Base-by-base conservation (phyloP, 306 rosid species). In the Ziziphus jujuba region DNA sequence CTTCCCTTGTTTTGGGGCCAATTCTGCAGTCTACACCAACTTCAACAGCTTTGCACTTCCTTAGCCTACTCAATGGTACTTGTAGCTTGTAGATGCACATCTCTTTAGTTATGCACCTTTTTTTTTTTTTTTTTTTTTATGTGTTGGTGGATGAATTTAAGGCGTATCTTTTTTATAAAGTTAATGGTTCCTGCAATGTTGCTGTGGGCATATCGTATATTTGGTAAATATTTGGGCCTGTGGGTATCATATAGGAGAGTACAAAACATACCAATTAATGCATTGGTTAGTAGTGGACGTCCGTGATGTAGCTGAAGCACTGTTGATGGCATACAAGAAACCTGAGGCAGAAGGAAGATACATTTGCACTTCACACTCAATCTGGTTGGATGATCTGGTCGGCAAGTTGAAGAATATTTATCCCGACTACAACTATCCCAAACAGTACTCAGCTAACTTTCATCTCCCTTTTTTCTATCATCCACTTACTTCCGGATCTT, bases 301-400 rank as follows among this genome's bases (percentile, higher is more conserved):
- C n/a, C 79, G 82, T 9, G 85, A 82, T 60, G n/a, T 84, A 25
- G 89, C 72, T 28, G 77, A 75, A 59, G 84, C 81, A 52, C 54
- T 87, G 44, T 66, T 84, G 43, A 73, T 82, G 60, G 72, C 62
- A 8, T 84, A 82, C 64, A 83, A 84, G 66, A 84, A 77, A 78
- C 73, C 23, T 9, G 79, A 73, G 53, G 82, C 81, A 38, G 80
- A 80, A 53, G 87, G 80, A 65, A 75, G 92, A 77, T 84, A 77
- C 73, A 11, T 79, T 43, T 84, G 87, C 72, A 31, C 48, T 59
- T 66, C 87, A 48, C 73, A 75, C 34, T 0, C 53, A 22, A 28
- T 72, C 47, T 48, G 44, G 38, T 5, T 35, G 7, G 43, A 66
- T 62, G 80, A 75, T 24, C 50, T 84, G 71, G 68, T 73, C 50